These are phyloP conservation scores for Picochlorum sp. DNA, from an alignment of 139 green algal species.

Conservation along the genomic window DNA sequence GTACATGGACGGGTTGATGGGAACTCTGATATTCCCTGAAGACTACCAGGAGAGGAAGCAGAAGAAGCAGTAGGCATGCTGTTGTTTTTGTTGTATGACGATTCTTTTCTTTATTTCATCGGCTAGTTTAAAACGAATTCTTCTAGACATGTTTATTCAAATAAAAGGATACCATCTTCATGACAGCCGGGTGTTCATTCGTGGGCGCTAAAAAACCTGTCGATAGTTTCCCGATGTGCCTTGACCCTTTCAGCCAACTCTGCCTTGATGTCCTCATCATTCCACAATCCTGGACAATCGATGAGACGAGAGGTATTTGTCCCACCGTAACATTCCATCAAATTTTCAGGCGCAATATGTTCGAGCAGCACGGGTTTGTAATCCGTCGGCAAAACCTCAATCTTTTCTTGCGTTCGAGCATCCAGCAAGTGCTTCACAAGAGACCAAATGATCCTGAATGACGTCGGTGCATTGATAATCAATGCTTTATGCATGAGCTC, in stretches of 20 bases:
- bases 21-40: constrained; percentile 48
- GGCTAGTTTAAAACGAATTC: no score
- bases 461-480: constrained; percentile 66
- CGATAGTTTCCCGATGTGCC: no score
- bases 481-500: constrained; percentile 71
- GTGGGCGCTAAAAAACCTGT: no score
- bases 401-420: constrained; percentile 64
- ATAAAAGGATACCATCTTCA: no score
- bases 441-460: constrained; percentile 65
- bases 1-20: constrained; percentile 69
- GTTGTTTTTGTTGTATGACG: no score
- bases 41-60: constrained; percentile 18
- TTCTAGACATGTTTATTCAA: no score
- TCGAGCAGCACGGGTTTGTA: constrained; percentile 64
- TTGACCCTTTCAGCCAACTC: no score
- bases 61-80: neutral
- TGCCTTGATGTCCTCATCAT: no score
- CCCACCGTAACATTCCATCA: constrained; percentile 74
- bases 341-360: constrained; percentile 60
- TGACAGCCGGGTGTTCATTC: no score
- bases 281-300: no score
- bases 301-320: constrained; percentile 8
- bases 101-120: no score
- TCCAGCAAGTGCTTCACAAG: constrained; percentile 70
- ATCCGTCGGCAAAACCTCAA: constrained; percentile 55